Base-by-base conservation (phyloP, 805 yeast genomes). In the Starmera caribaea region DNA sequence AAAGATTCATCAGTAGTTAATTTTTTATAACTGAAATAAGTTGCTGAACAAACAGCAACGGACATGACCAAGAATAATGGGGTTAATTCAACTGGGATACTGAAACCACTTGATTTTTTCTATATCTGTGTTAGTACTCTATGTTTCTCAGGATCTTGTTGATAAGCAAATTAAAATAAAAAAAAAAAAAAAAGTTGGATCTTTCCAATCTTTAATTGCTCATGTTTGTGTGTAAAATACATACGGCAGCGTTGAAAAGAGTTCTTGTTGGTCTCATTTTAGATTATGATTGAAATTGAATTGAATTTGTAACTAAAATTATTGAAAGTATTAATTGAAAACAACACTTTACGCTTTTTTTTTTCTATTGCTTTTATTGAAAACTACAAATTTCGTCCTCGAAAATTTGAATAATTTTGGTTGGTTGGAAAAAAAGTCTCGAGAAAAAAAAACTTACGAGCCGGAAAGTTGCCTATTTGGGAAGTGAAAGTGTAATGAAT, bases 1-100 rank as follows among this genome's bases (percentile, higher is more conserved):
- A 75, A 58, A 44, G 73, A 58, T 27, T 51, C 59, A 51, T 75
- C 81, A 40, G 66, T 60, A 30, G 64, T 58, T 34, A 75, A 49
- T 57, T 74, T 74, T 61, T 66, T 75, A 57, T 67, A 65, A 12
- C 73, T 53, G 63, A 75, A 75, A 62, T 58, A 75, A 44, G 65
- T 48, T 40, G 76, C 79, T 30, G 71, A 66, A 32, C 71, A 45
- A 41, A 61, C 51, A 31, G 79, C 81, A 42, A 72, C 69, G 54
- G 73, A 71, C 65, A 74, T 68, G 32, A 78, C 79, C 30, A 71
- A 61, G 51, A 73, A 73, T 47, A 75, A 63, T 54, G 81, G 81
- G 42, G 76, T 71, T 51, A 75, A 58, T 61, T 75, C 81, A 40
- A 74, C 69, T 52, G 80, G 80, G 40, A 74, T 49, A 34, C 53